Base-by-base conservation (phyloP, 106 monocot species). In the Narthecium ossifragum region DNA sequence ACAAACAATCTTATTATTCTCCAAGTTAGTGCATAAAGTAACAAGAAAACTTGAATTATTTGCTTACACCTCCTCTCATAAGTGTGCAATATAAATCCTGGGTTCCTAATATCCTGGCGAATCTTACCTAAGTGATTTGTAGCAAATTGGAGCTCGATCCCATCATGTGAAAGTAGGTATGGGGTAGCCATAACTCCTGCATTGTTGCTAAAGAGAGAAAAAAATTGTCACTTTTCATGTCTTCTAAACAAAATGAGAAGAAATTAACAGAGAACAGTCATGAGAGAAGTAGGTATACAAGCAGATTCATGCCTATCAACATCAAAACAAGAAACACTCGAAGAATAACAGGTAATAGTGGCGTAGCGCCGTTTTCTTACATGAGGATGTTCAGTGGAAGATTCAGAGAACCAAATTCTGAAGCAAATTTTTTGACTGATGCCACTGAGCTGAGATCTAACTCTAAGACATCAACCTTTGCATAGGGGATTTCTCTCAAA, bases 61-160 rank as follows among this genome's bases (percentile, higher is more conserved):
- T 5, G 5, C 36, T 6, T 37, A 6, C 36, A 37, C 5, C 11
- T 37, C 5, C 7, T 11, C 11, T 6, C 36, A 37, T 5, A 37
- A 37, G 11, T 37, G 36, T n/a, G 36, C 11, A 11, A 37, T 37
- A 11, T 37, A 43, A 43, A 43, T 43, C 43, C 14, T 43, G 43
- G n/a, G n/a, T n/a, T n/a, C n/a, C n/a, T n/a, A n/a, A n/a, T n/a
- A n/a, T n/a, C n/a, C n/a, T n/a, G n/a, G n/a, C n/a, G 26, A 26
- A 4, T 4, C 37, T 23, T 47, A 62, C 46, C 43, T 46, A 62
- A 1, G 26, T 62, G 46, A 21, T 62, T 62, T 31, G 61, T 62
- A 30, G 61, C 61, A 46, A 62, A 62, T 20, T 62, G 61, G 14
- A 62, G 61, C 30, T 62, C 46, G 6, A 62, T 62, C 30, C 61